Percentiles rank a stretch among this genome's conserved stretches.
These are phyloP conservation scores for Alternaria consortialis DNA, from an alignment of 2,329 filamentous ascomycete species.

Conservation along the genomic window DNA sequence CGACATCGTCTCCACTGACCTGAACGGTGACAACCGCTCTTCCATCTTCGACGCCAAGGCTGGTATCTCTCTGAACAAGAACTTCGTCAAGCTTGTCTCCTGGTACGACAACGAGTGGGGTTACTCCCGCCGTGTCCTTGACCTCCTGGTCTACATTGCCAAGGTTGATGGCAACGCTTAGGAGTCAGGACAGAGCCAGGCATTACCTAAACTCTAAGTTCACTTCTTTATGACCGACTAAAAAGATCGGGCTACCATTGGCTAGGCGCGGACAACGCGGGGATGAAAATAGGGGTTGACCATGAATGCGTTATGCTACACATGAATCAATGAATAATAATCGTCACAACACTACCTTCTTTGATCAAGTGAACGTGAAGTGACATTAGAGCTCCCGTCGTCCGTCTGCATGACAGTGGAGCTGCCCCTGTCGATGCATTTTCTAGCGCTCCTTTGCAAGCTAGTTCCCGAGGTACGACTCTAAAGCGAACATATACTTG, in stretches of 20 bases:
- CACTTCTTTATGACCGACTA: constrained; percentile 13
- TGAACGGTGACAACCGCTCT: constrained; percentile 91
- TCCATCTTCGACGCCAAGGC: constrained; percentile 99
- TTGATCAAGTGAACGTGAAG: not conserved
- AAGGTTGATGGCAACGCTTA: constrained; percentile 56
- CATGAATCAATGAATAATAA: constrained; percentile 39
- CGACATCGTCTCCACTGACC: constrained; percentile 90
- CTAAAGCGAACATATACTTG: constrained; percentile 9
- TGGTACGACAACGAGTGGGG: constrained; percentile 99
- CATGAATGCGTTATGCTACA: constrained; percentile 36
- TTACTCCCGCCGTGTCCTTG: constrained; percentile 83
- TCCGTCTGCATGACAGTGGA: constrained; percentile 21
- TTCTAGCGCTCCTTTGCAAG: constrained; percentile 29
- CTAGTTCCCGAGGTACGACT: constrained; percentile 31
- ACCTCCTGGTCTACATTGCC: constrained; percentile 59
- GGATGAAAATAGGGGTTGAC: constrained; percentile 28
- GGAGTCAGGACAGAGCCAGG: constrained; percentile 51
- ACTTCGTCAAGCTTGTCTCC: constrained; percentile 98
- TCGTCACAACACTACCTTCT: constrained; percentile 23
- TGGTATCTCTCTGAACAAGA: constrained; percentile 96
- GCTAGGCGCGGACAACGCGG: constrained; percentile 17
- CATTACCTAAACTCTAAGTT: constrained; percentile 45
- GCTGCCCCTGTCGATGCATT: constrained; percentile 32
- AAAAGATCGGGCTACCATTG: constrained; percentile 9
- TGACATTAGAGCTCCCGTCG: constrained; percentile 22